phyloP scores from a whole-genome alignment of 306 rosid genomes.

The Bauhinia variegata region DNA sequence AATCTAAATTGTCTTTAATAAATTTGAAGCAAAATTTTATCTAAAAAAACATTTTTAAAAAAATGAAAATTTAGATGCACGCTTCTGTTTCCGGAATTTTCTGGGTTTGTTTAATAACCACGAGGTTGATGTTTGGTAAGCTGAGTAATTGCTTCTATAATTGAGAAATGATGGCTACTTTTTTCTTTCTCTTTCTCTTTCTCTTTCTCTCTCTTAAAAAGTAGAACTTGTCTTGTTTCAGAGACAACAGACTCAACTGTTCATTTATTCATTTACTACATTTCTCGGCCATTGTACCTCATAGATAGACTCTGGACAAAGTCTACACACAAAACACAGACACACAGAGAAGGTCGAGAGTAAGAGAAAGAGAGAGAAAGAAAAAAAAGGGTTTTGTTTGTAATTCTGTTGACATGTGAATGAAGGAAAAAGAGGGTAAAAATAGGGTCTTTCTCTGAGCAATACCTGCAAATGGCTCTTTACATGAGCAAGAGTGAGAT shows the following conservation, averaged over 20 bases:
- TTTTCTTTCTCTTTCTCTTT: slow-evolving; percentile 37
- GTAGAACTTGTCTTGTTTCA: slow-evolving; percentile 75
- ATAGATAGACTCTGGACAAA: slow-evolving; percentile 47
- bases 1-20: slow-evolving; percentile 28
- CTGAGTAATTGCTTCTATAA: slow-evolving; percentile 81
- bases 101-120: slow-evolving; percentile 55
- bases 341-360: slow-evolving; percentile 15
- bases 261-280: slow-evolving; percentile 57
- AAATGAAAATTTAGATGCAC: slow-evolving; percentile 36
- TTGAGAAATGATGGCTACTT: slow-evolving; percentile 96
- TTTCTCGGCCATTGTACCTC: slow-evolving; percentile 65
- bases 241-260: slow-evolving; percentile 52
- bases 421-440: not conserved
- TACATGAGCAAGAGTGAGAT: slow-evolving; percentile 94
- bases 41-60: too few relatives aligned
- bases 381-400: too few relatives aligned
- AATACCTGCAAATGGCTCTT: slow-evolving; percentile 97
- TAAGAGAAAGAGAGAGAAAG: too few relatives aligned
- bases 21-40: slow-evolving; percentile 12
- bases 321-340: slow-evolving; percentile 44
- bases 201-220: slow-evolving; percentile 52
- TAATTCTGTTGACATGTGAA: slow-evolving; percentile 25
- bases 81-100: slow-evolving; percentile 45
- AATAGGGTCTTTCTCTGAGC: not conserved
- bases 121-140: slow-evolving; percentile 85